phyloP scores from a whole-genome alignment of 108 stramenopile species.

The Cyclotella sp. region DNA sequence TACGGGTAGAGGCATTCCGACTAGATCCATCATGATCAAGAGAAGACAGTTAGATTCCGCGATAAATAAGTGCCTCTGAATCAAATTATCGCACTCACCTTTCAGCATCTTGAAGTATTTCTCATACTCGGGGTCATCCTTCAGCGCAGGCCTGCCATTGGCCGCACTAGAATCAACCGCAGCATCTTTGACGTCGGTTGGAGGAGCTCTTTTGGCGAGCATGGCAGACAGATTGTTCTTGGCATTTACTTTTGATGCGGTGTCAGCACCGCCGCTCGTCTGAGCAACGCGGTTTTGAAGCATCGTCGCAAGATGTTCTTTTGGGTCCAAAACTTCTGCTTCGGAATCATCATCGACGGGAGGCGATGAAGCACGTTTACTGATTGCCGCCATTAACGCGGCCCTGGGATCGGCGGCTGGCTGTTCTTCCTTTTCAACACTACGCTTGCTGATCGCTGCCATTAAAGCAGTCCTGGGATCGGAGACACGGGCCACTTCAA shows the following conservation, averaged over 20 bases:
- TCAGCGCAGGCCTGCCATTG: conserved; percentile 60
- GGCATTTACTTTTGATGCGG: background rate
- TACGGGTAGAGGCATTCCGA: conserved; percentile 85
- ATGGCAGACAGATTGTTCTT: conserved; percentile 2
- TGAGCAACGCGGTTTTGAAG: background rate
- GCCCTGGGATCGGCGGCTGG: background rate
- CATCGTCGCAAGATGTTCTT: background rate
- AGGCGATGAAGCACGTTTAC: conserved; percentile 8
- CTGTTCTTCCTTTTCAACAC: conserved; percentile 1
- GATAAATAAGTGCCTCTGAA: too few relatives aligned
- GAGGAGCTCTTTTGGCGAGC: conserved; percentile 3
- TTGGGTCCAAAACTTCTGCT: background rate
- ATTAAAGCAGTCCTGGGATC: conserved; percentile 62
- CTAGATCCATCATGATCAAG: conserved; percentile 30
- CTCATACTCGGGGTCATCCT: conserved; percentile 82
- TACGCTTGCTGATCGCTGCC: conserved; percentile 68
- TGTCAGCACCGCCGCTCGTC: background rate
- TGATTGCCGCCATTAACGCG: background rate
- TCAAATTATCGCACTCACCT: conserved; percentile 30
- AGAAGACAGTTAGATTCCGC: background rate
- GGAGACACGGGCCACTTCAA: background rate
- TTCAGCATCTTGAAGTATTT: conserved; percentile 87
- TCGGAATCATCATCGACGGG: conserved; percentile 2
- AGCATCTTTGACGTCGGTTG: background rate
- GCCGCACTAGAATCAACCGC: background rate